Evolutionary conservation across 179 eudicot genomes (phyloP).

Genomic region (Carnegiea gigantea): DNA sequence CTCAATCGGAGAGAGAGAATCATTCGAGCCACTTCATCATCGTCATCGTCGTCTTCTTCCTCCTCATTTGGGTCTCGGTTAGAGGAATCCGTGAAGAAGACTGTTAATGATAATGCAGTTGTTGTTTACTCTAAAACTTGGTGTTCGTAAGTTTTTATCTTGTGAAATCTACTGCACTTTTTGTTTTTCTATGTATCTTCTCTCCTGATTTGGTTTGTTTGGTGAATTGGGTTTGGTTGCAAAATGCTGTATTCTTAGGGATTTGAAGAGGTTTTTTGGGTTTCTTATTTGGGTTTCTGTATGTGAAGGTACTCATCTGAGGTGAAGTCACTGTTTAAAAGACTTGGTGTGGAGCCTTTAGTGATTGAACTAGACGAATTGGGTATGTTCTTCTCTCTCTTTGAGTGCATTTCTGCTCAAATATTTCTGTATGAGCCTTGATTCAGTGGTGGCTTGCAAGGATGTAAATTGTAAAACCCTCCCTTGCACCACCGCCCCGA

Average conservation of each 20-base stretch:
- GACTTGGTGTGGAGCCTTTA: constrained; percentile 72
- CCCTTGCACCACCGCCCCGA: not conserved
- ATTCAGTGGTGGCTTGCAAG: not conserved
- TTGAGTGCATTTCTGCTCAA: not conserved
- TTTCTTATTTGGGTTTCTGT: constrained; percentile 11
- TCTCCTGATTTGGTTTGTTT: not conserved
- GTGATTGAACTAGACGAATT: constrained; percentile 87
- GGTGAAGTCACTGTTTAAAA: constrained; percentile 82
- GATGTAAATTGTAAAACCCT: not conserved
- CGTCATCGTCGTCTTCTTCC: constrained; percentile 29
- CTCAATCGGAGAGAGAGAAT: not conserved
- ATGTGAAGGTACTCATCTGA: constrained; percentile 74
- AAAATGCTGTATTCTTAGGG: constrained; percentile 3
- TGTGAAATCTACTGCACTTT: not conserved
- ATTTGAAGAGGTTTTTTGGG: constrained; percentile 13
- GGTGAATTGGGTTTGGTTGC: constrained; percentile 21
- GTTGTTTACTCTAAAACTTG: constrained; percentile 90
- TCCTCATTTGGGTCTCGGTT: constrained; percentile 67
- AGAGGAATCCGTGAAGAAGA: constrained; percentile 73
- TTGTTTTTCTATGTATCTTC: not conserved
- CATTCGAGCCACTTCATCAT: constrained; percentile 26
- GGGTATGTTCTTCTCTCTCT: constrained; percentile 46
- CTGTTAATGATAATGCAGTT: constrained; percentile 68
- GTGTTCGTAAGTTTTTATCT: constrained; percentile 73
- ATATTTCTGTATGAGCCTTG: not conserved